phyloP scores from a whole-genome alignment of 2,329 filamentous ascomycete species.

The Botrytis squamosa region DNA sequence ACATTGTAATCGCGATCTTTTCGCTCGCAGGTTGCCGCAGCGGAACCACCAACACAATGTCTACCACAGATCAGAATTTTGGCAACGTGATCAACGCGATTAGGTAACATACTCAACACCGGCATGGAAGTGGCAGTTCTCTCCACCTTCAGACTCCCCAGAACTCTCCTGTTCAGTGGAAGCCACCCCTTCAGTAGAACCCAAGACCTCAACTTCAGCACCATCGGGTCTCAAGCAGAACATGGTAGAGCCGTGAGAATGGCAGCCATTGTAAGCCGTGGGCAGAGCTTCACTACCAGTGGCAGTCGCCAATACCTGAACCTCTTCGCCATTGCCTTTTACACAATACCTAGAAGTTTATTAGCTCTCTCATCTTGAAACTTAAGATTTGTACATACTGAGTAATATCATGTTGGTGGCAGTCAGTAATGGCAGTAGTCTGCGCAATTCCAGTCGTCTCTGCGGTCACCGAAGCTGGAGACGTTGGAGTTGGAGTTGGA shows the following conservation, averaged over 20 bases:
- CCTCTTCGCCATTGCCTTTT: constrained; percentile 4
- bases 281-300: not conserved
- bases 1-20: constrained; percentile 9
- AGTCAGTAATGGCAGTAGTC: not conserved
- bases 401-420: constrained; percentile 4
- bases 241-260: not conserved
- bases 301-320: not conserved
- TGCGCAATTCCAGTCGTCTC: not conserved
- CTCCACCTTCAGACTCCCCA: not conserved
- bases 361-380: not conserved
- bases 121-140: constrained; percentile 1
- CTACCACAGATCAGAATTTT: not conserved
- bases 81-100: not conserved
- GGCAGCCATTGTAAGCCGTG: not conserved
- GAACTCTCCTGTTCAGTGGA: not conserved
- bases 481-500: not conserved
- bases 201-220: not conserved
- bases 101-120: not conserved
- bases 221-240: not conserved
- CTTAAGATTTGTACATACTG: not conserved
- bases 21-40: not conserved
- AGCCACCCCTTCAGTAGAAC: too few species aligned
- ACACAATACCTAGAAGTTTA: not conserved
- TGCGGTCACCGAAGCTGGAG: not conserved
- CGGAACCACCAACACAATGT: not conserved